These are phyloP conservation scores for Solanum clarkiae DNA, from an alignment of 257 asterid species.

Conservation along the genomic window DNA sequence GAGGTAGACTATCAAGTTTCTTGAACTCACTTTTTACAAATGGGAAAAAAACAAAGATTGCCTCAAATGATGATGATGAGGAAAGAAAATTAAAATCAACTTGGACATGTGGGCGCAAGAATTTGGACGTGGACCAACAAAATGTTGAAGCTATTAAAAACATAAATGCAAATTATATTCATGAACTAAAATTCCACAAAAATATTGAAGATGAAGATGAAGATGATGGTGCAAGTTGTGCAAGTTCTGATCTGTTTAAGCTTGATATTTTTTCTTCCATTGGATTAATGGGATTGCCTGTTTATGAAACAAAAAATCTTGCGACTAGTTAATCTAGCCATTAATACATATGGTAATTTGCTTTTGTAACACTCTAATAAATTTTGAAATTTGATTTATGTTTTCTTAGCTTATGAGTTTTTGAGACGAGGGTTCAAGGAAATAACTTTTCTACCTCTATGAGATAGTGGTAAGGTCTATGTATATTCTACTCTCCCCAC, in stretches of 20 bases:
- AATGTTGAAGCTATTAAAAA: neutral
- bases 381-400: no score
- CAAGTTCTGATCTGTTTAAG: slow-evolving; percentile 78
- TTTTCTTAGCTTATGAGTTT: no score
- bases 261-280: slow-evolving; percentile 59
- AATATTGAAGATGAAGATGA: slow-evolving; percentile 7
- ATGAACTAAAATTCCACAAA: neutral
- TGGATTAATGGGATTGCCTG: slow-evolving; percentile 64
- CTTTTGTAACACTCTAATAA: no score
- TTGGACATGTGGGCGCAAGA: slow-evolving; percentile 6
- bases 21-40: slow-evolving; percentile 53
- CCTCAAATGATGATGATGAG: neutral
- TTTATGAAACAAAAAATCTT: slow-evolving; percentile 53
- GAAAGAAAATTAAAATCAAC: slow-evolving; percentile 15
- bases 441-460: no score
- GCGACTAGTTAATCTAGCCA: slow-evolving; percentile 6
- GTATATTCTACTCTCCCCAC: no score
- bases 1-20: slow-evolving; percentile 67
- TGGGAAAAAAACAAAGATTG: slow-evolving; percentile 27
- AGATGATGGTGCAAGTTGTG: slow-evolving; percentile 54
- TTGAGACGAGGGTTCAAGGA: no score
- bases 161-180: neutral
- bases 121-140: neutral
- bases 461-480: no score
- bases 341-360: neutral